A percentile compares a stretch with the other conserved stretches of the same genome.
phyloP scores from a whole-genome alignment of 257 asterid genomes.

The Nicotiana otophora region DNA sequence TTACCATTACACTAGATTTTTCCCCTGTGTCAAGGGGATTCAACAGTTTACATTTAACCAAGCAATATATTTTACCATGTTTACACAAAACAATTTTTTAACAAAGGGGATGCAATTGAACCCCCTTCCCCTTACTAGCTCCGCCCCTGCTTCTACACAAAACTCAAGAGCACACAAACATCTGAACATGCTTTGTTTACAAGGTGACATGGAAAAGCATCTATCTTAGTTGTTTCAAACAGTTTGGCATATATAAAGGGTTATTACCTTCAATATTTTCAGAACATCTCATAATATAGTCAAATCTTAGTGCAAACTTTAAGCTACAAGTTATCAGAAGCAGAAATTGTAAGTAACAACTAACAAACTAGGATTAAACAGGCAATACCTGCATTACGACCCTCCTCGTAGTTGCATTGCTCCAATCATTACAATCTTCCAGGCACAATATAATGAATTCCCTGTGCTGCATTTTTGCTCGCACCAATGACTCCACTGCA shows the following conservation, averaged over 20 bases:
- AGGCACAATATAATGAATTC: constrained; percentile 95
- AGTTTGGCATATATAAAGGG: background rate
- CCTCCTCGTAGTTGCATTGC: constrained; percentile 90
- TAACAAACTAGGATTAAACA: constrained; percentile 7
- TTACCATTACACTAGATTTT: too few species aligned
- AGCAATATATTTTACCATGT: too few species aligned
- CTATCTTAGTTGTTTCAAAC: background rate
- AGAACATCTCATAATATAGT: background rate
- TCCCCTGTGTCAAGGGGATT: too few species aligned
- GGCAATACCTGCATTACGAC: constrained; percentile 83
- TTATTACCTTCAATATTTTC: background rate
- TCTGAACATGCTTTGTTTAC: background rate
- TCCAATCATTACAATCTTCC: constrained; percentile 98
- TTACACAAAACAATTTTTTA: too few species aligned
- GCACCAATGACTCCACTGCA: constrained; percentile 83
- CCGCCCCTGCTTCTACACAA: background rate
- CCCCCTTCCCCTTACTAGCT: too few species aligned
- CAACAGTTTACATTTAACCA: too few species aligned
- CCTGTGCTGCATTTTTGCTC: constrained; percentile 95
- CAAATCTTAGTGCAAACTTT: background rate
- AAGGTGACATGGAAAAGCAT: constrained; percentile 1
- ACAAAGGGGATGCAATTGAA: too few species aligned
- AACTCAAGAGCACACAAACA: background rate
- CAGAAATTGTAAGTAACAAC: background rate
- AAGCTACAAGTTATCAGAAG: background rate